A percentile compares a stretch with the other conserved stretches of the same genome.
Evolutionary conservation across 2,329 filamentous ascomycete species (phyloP).

Genomic region (Beauveria scarabaeidicola): DNA sequence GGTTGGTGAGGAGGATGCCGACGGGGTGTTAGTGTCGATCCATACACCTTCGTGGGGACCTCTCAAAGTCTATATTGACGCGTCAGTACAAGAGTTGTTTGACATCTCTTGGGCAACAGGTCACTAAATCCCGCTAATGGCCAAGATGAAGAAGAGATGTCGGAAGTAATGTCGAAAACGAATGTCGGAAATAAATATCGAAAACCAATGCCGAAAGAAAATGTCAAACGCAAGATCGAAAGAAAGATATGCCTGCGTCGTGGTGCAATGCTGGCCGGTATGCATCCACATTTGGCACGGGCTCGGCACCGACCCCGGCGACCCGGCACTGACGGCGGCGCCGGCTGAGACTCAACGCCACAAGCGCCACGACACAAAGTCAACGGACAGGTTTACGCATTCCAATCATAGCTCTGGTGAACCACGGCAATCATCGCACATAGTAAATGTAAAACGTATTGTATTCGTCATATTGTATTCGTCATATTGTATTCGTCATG

Average conservation of each 20-base stretch:
- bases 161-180: too few species aligned
- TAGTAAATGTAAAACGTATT: neutral
- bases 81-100: neutral
- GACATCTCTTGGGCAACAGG: too few species aligned
- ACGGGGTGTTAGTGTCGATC: neutral
- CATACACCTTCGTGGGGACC: neutral
- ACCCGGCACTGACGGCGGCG: neutral
- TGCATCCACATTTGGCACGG: too few species aligned
- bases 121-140: too few species aligned
- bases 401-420: too few species aligned
- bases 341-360: neutral
- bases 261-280: too few species aligned
- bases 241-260: too few species aligned
- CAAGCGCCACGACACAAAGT: neutral
- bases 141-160: too few species aligned
- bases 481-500: neutral
- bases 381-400: neutral
- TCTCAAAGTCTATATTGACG: neutral
- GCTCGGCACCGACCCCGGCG: neutral
- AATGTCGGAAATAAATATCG: too few species aligned
- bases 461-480: neutral
- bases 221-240: too few species aligned
- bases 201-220: too few species aligned
- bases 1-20: neutral
- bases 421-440: neutral